A percentile compares a stretch with the other conserved stretches of the same genome.
phyloP scores from a whole-genome alignment of 2,329 filamentous ascomycete species.

The Ophiostoma sp. region DNA sequence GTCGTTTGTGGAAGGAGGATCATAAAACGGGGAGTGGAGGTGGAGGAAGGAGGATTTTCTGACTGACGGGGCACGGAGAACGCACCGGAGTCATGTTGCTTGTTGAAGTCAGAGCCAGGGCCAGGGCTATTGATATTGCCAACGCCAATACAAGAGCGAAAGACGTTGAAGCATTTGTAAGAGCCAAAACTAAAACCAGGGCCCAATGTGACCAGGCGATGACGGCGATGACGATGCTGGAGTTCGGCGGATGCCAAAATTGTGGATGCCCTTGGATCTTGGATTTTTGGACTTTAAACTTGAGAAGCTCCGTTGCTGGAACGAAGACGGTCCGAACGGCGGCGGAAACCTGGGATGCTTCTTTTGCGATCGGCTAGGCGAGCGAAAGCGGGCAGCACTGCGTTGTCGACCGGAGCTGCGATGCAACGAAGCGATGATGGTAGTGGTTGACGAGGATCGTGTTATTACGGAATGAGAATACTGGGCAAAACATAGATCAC shows the following conservation, averaged over 20 bases:
- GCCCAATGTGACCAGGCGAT: background rate
- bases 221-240: background rate
- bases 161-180: background rate
- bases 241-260: background rate
- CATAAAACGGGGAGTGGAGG: background rate
- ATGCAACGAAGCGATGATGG: background rate
- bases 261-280: background rate
- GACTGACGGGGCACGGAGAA: background rate
- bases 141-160: background rate
- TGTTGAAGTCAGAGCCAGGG: background rate
- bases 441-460: background rate
- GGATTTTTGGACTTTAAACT: background rate
- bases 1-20: background rate
- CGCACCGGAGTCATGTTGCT: background rate
- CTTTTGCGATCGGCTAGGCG: background rate
- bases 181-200: background rate
- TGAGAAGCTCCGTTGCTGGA: background rate
- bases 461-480: background rate
- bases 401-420: background rate
- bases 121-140: background rate
- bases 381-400: constrained; percentile 3
- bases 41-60: background rate
- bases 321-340: background rate
- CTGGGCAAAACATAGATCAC: background rate
- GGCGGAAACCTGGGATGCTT: background rate